Evolutionary conservation across 2,329 filamentous ascomycete species (phyloP).

Genomic region (Pyrenochaeta sp.): DNA sequence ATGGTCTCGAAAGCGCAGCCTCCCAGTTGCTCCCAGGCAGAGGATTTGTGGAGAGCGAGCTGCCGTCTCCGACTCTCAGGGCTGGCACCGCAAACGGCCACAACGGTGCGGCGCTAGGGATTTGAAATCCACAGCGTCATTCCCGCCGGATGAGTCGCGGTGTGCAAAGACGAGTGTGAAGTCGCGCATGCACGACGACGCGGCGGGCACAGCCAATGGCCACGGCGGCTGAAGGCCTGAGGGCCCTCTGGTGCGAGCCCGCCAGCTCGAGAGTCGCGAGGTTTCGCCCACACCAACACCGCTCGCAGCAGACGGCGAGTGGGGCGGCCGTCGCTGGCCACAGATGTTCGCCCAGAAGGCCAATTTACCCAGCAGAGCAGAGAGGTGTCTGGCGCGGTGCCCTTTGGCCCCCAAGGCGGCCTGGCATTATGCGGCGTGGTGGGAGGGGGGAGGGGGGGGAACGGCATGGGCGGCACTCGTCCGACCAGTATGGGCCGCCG

Average conservation of each 20-base stretch:
- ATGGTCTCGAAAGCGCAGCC: conserved; percentile 31
- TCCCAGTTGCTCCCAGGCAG: conserved; percentile 11
- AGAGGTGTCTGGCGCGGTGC: conserved; percentile 1
- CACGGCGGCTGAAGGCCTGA: conserved; percentile 5
- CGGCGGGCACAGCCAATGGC: conserved; percentile 24
- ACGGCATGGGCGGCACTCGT: neutral
- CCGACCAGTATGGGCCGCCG: neutral
- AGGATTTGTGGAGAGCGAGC: conserved; percentile 8
- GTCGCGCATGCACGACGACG: conserved; percentile 34
- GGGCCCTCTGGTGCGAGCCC: conserved; percentile 17
- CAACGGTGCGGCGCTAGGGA: conserved; percentile 27
- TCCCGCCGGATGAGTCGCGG: conserved; percentile 29
- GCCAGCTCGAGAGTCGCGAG: conserved; percentile 11
- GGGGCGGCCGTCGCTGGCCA: conserved; percentile 2
- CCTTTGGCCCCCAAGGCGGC: conserved; percentile 18
- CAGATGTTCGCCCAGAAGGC: conserved; percentile 1
- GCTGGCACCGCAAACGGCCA: conserved; percentile 5
- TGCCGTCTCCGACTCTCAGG: conserved; percentile 15
- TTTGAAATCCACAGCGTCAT: conserved; percentile 19
- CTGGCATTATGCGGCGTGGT: conserved; percentile 11
- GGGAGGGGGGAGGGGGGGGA: no score
- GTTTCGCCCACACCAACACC: conserved; percentile 12
- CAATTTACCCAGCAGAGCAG: conserved; percentile 13
- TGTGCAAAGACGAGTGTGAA: conserved; percentile 25
- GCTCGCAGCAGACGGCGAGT: conserved; percentile 7